Percentiles rank a stretch among this genome's conserved stretches.
Evolutionary conservation across 129 eudicot species (phyloP).

Genomic region (Saposhnikovia divaricata): DNA sequence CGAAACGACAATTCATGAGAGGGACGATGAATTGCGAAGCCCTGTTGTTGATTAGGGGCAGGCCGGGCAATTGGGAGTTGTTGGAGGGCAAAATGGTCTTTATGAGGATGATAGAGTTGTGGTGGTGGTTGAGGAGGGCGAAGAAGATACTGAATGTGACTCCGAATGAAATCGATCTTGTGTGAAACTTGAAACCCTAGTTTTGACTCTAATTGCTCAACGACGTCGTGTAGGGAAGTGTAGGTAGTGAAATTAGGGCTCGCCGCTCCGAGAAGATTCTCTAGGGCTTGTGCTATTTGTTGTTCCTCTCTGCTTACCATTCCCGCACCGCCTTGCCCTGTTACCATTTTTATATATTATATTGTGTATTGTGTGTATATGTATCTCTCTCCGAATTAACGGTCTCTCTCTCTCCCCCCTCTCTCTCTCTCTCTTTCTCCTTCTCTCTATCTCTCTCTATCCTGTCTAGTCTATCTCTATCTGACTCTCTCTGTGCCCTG

Average conservation of each 20-base stretch:
- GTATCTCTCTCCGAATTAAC: not conserved
- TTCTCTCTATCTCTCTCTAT: not conserved
- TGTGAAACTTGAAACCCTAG: slow-evolving; percentile 36
- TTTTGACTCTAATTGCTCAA: slow-evolving; percentile 32
- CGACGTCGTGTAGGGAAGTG: slow-evolving; percentile 32
- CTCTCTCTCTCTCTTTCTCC: too few species aligned
- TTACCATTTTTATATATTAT: not conserved
- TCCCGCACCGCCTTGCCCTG: not conserved
- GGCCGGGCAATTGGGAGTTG: slow-evolving; percentile 31
- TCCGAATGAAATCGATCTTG: slow-evolving; percentile 48
- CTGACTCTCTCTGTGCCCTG: not conserved
- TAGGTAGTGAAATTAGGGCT: slow-evolving; percentile 25
- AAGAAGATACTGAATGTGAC: slow-evolving; percentile 33
- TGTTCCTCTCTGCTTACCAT: slow-evolving; percentile 4
- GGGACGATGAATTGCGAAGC: not conserved
- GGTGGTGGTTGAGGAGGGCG: slow-evolving; percentile 11
- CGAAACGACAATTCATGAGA: not conserved
- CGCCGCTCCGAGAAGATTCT: not conserved
- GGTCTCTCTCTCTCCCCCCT: not conserved
- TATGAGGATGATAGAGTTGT: slow-evolving; percentile 5
- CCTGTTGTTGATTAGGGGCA: slow-evolving; percentile 10
- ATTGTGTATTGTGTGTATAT: not conserved
- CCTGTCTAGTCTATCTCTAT: not conserved
- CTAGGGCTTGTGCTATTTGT: not conserved
- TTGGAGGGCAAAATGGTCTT: slow-evolving; percentile 23